Percentiles rank a stretch among this genome's conserved stretches.
Evolutionary conservation across 768 basidiomycete genomes (phyloP).

Genomic region (Pholiota molesta): DNA sequence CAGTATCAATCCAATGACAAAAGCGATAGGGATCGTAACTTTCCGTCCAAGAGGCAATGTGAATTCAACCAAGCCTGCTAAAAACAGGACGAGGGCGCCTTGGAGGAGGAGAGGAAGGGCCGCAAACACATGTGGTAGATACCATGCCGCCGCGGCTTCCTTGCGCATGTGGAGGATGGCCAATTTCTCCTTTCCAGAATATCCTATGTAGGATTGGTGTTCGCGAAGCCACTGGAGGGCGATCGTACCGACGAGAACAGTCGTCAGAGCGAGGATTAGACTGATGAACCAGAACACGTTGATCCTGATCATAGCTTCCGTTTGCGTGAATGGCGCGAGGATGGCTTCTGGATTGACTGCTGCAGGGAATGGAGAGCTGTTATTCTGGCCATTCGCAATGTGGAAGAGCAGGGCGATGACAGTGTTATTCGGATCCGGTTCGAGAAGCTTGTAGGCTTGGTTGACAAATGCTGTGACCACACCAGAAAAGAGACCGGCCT

Average conservation of each 20-base stretch:
- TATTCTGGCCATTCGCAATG: not conserved
- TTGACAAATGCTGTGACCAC: conserved; percentile 7
- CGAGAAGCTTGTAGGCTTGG: conserved; percentile 5
- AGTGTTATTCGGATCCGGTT: conserved; percentile 8
- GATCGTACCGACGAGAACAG: conserved; percentile 13
- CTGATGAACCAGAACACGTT: conserved; percentile 15
- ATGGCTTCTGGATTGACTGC: not conserved
- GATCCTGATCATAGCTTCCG: not conserved
- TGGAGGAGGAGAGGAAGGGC: conserved; percentile 7
- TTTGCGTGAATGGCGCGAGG: not conserved
- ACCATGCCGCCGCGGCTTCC: conserved; percentile 8
- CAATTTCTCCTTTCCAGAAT: not conserved
- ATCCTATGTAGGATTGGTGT: conserved; percentile 2
- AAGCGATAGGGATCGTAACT: conserved; percentile 15
- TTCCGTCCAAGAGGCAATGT: conserved; percentile 9
- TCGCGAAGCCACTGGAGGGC: conserved; percentile 15
- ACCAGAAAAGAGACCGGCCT: conserved; percentile 9
- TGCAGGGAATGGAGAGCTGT: not conserved
- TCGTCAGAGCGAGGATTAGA: conserved; percentile 11
- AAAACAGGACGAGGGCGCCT: conserved; percentile 20
- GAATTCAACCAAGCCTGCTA: conserved; percentile 22
- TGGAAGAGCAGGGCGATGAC: conserved; percentile 6
- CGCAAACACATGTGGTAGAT: conserved; percentile 10
- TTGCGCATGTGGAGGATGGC: conserved; percentile 6
- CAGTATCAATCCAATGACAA: conserved; percentile 13